A percentile compares a stretch with the other conserved stretches of the same genome.
phyloP scores from a whole-genome alignment of 2,329 filamentous ascomycete genomes.

The Fusarium napiforme region DNA sequence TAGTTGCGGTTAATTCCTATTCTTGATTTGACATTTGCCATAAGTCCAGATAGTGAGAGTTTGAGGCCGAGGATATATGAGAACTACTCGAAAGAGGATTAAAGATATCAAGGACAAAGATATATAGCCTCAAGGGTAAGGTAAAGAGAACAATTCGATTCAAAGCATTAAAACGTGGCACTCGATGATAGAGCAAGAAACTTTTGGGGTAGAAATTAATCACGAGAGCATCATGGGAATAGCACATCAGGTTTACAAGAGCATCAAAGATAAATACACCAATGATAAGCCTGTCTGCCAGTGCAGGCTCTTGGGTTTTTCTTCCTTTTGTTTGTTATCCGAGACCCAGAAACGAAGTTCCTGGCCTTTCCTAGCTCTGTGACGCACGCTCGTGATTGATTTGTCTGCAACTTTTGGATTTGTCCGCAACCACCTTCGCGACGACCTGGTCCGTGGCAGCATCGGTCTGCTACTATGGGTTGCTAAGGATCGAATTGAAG shows the following conservation, averaged over 20 bases:
- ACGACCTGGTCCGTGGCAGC: fast-evolving
- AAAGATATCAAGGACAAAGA: no score
- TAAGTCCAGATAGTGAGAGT: neutral
- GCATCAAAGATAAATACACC: no score
- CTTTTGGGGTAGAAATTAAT: no score
- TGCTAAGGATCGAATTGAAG: fast-evolving
- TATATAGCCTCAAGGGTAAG: neutral
- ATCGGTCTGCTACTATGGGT: neutral
- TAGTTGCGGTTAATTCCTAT: neutral
- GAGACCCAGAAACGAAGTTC: neutral
- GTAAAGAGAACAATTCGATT: no score
- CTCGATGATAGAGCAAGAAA: no score
- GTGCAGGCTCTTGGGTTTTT: neutral
- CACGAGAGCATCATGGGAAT: fast-evolving
- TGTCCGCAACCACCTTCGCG: neutral
- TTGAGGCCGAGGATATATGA: no score
- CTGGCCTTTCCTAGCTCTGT: no score
- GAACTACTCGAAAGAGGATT: no score
- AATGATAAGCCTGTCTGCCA: neutral
- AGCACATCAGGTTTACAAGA: fast-evolving
- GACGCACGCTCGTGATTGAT: fast-evolving
- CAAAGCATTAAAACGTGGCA: no score
- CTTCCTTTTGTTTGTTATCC: neutral
- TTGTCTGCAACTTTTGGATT: neutral
- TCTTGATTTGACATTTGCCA: neutral